Conservation (phyloP, 768 basidiomycete species). For the Xerocomellus intermedius region DNA sequence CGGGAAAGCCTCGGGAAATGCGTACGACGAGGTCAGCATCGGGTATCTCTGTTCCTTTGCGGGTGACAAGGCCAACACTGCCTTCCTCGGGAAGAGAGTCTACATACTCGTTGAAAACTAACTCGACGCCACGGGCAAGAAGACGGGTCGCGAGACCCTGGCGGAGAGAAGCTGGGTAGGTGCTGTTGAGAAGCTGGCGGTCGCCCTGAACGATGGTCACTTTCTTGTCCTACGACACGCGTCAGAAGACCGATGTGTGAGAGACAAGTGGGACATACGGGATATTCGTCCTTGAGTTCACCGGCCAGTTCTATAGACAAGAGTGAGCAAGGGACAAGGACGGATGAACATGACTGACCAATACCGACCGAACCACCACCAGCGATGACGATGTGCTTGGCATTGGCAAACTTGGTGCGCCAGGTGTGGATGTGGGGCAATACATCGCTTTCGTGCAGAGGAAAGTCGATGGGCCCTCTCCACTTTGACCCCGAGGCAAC, state of each 20-base stretch:
- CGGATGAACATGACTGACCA: slow-evolving; percentile 31
- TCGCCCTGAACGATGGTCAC: slow-evolving; percentile 63
- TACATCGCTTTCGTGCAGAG: slow-evolving; percentile 32
- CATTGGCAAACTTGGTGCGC: slow-evolving; percentile 33
- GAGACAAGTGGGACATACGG: slow-evolving; percentile 27
- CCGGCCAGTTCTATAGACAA: slow-evolving; percentile 40
- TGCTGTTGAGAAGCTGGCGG: slow-evolving; percentile 50
- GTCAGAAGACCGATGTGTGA: slow-evolving; percentile 6
- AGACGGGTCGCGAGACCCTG: slow-evolving; percentile 43
- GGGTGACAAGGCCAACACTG: slow-evolving; percentile 42
- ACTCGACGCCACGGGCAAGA: slow-evolving; percentile 43
- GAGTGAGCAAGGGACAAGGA: not conserved
- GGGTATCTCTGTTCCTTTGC: slow-evolving; percentile 45
- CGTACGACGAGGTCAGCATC: slow-evolving; percentile 60
- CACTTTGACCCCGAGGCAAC: slow-evolving; percentile 59
- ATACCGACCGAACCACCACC: slow-evolving; percentile 59
- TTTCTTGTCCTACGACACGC: slow-evolving; percentile 31
- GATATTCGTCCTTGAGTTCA: slow-evolving; percentile 43
- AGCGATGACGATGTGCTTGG: slow-evolving; percentile 46
- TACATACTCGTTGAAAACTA: slow-evolving; percentile 53
- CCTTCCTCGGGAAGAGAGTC: slow-evolving; percentile 44
- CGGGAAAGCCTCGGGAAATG: not conserved
- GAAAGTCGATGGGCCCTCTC: slow-evolving; percentile 49
- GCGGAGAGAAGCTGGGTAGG: slow-evolving; percentile 56
- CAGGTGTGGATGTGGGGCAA: slow-evolving; percentile 31